Evolutionary conservation across 306 rosid genomes (phyloP).

Genomic region (Cucumis cinereus): DNA sequence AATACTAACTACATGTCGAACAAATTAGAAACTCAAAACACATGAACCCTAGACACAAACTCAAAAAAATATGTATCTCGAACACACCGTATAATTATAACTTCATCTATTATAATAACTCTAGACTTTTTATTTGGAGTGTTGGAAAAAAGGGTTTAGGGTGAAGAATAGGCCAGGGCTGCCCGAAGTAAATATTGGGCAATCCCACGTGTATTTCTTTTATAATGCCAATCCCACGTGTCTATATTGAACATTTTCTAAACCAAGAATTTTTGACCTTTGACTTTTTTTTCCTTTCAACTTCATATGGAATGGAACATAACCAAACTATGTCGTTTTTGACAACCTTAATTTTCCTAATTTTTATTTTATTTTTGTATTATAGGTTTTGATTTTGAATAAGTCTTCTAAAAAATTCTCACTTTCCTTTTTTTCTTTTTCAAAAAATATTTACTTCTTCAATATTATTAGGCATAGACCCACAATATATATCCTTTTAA

Average conservation of each 20-base stretch:
- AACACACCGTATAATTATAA: no score
- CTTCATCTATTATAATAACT: no score
- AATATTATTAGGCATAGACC: not conserved
- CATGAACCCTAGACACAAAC: no score
- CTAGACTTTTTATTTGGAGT: no score
- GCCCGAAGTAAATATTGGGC: not conserved
- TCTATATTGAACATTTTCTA: not conserved
- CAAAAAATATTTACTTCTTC: not conserved
- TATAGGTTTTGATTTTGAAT: not conserved
- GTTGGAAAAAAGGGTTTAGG: no score
- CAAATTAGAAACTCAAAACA: no score
- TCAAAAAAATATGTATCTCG: no score
- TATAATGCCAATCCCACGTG: not conserved
- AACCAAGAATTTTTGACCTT: not conserved
- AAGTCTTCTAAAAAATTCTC: not conserved
- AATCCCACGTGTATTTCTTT: no score
- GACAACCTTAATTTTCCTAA: not conserved
- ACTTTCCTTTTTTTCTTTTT: not conserved
- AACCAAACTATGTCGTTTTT: constrained; percentile 6
- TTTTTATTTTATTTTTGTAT: not conserved
- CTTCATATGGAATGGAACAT: not conserved
- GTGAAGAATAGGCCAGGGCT: not conserved
- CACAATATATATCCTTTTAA: not conserved
- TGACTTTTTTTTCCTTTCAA: not conserved
- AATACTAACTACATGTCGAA: no score